Base-by-base conservation (phyloP, 2,329 filamentous ascomycete species). In the Fusarium guadeloupense region DNA sequence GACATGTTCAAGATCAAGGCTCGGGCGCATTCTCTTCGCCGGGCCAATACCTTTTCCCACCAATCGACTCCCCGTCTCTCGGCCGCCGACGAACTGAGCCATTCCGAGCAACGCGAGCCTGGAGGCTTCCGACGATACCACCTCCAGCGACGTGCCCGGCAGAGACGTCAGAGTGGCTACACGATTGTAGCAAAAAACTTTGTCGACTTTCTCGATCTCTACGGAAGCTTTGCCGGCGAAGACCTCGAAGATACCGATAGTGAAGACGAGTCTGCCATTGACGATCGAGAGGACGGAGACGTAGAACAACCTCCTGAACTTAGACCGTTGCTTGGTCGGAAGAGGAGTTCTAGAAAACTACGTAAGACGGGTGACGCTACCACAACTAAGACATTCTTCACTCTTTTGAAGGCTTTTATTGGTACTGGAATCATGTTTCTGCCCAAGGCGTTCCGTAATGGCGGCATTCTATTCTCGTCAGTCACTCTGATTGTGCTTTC, bases 381-480 rank as follows among this genome's bases (percentile, higher is more conserved):
- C 46, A 88, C 84, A n/a, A 76, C 83, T 33, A 90, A 91, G 76
- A 88, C 90, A 0, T 93, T 93, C 75, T 92, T 92, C 73, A 93
- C 89, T 0, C 79, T 92, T 9, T 78, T 93, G 45, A 93, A 93
- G 73, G 89, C 90, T 2, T 93, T 93, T 68, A 84, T 93, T 49
- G 90, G 90, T 41, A 93, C 90, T 1, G 90, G 90, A 58, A 92
- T 93, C 72, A 91, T 93, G 86, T 93, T 93, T 70, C 74, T 93
- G 38, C 90, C 90, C 40, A 92, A 91, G 71, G 90, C 90, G 0
- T 93, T 92, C 76, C 85, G 86, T 69, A 93, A 93, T 63, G 90
- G 90, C 30, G 90, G 90, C 20, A 87, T 93, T 45, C 77, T 92
- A 10, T 93, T 93, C 71, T 92, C 89, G 0, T 88, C 86, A 0